Base-by-base conservation (phyloP, 257 asterid species). In the Ilex asprella region DNA sequence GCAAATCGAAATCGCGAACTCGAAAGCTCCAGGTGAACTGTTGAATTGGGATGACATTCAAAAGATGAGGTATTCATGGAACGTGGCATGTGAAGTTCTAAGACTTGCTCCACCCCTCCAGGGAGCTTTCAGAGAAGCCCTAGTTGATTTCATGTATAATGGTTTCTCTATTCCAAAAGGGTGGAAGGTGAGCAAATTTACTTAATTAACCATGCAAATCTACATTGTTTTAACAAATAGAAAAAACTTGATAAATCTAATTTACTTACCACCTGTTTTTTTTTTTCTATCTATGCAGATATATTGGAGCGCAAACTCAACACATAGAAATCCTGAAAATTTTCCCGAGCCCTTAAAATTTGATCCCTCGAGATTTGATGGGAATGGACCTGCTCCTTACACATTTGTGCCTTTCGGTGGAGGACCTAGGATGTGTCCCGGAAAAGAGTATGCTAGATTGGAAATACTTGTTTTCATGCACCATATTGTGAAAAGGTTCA, bases 361-460 rank as follows among this genome's bases (percentile, higher is more conserved):
- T 61, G 85, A 84, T 41, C 91, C 91, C 13, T 79, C 79, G 1
- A 72, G 88, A 27, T 84, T 79, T n/a, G 88, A 79, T 0, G 86
- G 91, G 16, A 64, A 72, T 0, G 87, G 82, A 16, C 82, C 87
- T 2, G 84, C 82, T 11, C 88, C 91, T 1, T 84, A 76, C 69
- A 84, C 84, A 11, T 81, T 73, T 46, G 84, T 81, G 30, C 82
- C 87, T 21, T 21, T 21, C 27, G 27, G 27, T 21, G 27, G 27
- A 21, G 27, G 27, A 21, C 27, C 27, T 1, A 21, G 27, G 27
- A 21, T 21, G 27, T 21, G 27, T 21, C 27, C 27, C 27, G 27
- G 27, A 21, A 21, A 21, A 21, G 27, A 21, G 27, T 21, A 21
- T 21, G 27, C 27, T 21, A 21, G 27, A 21, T 21, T 21, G 27